These are phyloP conservation scores for Dorcoceras hygrometricum DNA, from an alignment of 257 asterid genomes.

Conservation along the genomic window DNA sequence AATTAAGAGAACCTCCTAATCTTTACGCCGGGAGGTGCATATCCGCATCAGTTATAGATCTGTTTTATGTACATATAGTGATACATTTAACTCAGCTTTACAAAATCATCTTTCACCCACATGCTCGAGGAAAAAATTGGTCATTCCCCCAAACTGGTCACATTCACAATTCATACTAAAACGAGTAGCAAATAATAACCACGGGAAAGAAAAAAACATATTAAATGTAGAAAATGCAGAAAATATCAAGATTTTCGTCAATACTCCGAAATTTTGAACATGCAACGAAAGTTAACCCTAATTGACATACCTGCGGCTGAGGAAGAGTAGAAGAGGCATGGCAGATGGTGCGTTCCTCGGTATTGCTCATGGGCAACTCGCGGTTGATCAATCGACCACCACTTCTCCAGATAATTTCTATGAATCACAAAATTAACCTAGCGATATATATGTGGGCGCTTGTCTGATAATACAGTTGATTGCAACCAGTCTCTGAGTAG, in stretches of 20 bases:
- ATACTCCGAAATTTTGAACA: conserved; percentile 4
- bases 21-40: too few relatives aligned
- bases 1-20: neutral
- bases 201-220: neutral
- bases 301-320: conserved; percentile 50
- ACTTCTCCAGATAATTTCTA: conserved; percentile 20
- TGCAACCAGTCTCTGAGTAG: neutral
- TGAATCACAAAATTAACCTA: conserved; percentile 17
- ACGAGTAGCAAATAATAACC: neutral
- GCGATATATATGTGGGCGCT: neutral
- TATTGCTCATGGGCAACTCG: conserved; percentile 49
- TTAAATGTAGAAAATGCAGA: neutral
- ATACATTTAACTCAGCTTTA: too few relatives aligned
- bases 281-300: conserved; percentile 39
- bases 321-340: conserved; percentile 50
- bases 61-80: too few relatives aligned
- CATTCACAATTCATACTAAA: conserved; percentile 2
- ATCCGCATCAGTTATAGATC: too few relatives aligned
- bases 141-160: neutral
- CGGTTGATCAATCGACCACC: conserved; percentile 46
- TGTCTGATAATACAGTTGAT: neutral
- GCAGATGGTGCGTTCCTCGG: conserved; percentile 50
- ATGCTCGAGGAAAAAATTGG: neutral
- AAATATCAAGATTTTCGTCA: neutral
- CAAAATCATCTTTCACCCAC: too few relatives aligned